phyloP scores from a whole-genome alignment of 2,329 filamentous ascomycete species.

The Fusarium siculi region DNA sequence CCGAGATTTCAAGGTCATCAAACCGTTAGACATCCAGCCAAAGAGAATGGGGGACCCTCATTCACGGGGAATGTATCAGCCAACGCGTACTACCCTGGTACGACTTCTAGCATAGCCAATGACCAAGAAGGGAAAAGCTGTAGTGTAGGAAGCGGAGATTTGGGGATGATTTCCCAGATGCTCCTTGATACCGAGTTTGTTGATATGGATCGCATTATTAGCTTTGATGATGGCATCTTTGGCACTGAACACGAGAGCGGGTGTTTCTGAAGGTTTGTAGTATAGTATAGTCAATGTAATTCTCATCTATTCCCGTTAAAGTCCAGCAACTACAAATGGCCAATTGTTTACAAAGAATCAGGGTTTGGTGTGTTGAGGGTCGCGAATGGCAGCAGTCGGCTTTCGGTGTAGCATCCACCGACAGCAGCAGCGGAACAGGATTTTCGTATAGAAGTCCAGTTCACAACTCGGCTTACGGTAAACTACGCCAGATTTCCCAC shows the following conservation, averaged over 20 bases:
- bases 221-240: background rate
- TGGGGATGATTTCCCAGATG: background rate
- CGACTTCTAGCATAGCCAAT: background rate
- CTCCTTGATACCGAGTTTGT: background rate
- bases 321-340: accelerated
- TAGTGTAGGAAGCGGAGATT: background rate
- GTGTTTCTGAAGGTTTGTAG: background rate
- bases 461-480: background rate
- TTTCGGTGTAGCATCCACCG: background rate
- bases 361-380: background rate
- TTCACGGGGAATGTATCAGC: background rate
- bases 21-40: background rate
- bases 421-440: background rate
- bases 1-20: background rate
- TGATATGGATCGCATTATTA: background rate
- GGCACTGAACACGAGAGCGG: background rate
- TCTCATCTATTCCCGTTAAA: accelerated
- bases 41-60: background rate
- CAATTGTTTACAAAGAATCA: background rate
- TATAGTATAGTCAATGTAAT: background rate
- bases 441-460: background rate
- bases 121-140: background rate
- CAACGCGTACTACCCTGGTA: background rate
- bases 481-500: background rate
- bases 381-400: background rate